A percentile compares a stretch with the other conserved stretches of the same genome.
These are phyloP conservation scores for Backusella macrospora DNA, from an alignment of 192 early-diverging fungal species.

Conservation along the genomic window DNA sequence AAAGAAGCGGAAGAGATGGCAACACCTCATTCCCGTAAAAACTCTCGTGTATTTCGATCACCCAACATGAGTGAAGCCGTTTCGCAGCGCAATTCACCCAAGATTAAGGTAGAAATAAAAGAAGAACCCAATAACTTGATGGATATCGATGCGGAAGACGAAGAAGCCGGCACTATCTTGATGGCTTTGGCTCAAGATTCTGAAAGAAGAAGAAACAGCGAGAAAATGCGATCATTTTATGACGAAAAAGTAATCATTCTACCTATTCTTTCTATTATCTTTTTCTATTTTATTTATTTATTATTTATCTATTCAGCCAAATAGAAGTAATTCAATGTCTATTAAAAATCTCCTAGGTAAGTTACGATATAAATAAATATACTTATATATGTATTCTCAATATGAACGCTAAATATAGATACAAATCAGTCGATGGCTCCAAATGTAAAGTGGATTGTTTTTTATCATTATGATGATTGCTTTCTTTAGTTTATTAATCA, in stretches of 20 bases:
- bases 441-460: background rate
- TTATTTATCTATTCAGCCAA: constrained; percentile 1
- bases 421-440: background rate
- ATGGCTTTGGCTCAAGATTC: constrained; percentile 19
- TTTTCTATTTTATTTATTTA: background rate
- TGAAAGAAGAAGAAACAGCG: background rate
- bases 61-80: background rate
- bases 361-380: background rate
- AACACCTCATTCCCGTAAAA: constrained; percentile 5
- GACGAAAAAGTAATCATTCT: constrained; percentile 6
- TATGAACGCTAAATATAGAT: background rate
- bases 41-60: background rate
- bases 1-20: background rate
- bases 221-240: background rate
- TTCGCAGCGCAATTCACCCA: background rate
- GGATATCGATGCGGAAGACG: constrained; percentile 20
- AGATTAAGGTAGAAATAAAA: background rate
- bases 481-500: background rate
- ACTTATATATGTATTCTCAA: background rate
- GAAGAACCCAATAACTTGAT: background rate
- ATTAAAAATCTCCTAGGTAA: constrained; percentile 20
- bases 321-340: constrained; percentile 20
- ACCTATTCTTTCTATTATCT: background rate
- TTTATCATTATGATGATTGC: background rate
- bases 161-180: constrained; percentile 20